Percentiles rank a stretch among this genome's conserved stretches.
Conservation (phyloP, 2,329 filamentous ascomycete genomes). For the Fusarium metavorans region DNA sequence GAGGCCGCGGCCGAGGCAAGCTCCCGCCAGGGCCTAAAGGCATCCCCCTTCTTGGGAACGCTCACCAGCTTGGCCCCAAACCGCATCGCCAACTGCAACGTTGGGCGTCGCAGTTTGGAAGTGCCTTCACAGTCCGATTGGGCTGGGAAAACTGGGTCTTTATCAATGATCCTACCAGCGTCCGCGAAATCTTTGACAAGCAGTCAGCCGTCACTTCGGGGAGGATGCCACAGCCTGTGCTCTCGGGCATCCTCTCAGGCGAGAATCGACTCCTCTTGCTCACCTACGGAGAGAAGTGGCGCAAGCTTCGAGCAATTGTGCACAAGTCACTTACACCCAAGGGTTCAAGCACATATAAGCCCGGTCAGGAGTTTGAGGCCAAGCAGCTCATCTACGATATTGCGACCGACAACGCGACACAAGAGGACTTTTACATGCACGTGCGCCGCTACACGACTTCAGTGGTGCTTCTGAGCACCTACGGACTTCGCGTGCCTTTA, state of each 20-base stretch:
- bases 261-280: slow-evolving; percentile 12
- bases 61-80: slow-evolving; percentile 5
- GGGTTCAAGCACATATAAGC: neutral
- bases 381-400: neutral
- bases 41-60: slow-evolving; percentile 9
- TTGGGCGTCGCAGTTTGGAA: slow-evolving; percentile 24
- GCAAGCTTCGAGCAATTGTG: slow-evolving; percentile 12
- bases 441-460: slow-evolving; percentile 12
- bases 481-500: slow-evolving; percentile 15
- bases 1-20: too few relatives aligned
- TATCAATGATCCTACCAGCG: slow-evolving; percentile 15
- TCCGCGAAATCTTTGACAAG: slow-evolving; percentile 26
- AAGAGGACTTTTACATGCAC: neutral
- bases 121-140: slow-evolving; percentile 10
- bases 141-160: slow-evolving; percentile 27
- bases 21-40: neutral
- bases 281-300: slow-evolving; percentile 20
- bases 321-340: slow-evolving; percentile 15
- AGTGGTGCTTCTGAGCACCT: slow-evolving; percentile 11
- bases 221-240: slow-evolving; percentile 17
- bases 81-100: slow-evolving; percentile 11
- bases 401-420: neutral
- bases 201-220: slow-evolving; percentile 25
- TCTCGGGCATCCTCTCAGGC: slow-evolving; percentile 13
- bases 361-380: neutral